Conservation (phyloP, 495 filamentous ascomycete genomes). For the Acidiella bohemica region DNA sequence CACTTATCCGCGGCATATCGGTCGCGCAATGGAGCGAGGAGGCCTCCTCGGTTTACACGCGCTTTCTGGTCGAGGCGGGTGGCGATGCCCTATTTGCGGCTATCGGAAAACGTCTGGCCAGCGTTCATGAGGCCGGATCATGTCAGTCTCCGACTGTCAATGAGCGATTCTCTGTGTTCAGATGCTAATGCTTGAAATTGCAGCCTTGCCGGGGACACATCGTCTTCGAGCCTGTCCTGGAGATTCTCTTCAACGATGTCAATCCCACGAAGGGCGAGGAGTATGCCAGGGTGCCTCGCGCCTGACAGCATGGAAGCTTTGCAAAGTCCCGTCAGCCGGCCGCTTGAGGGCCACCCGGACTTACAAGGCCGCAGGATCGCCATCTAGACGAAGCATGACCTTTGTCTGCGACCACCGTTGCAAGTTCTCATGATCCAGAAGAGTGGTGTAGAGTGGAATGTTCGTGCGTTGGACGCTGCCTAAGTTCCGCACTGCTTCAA, state of each 20-base stretch:
- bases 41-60: background rate
- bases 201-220: background rate
- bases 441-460: background rate
- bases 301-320: background rate
- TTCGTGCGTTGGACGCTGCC: background rate
- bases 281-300: background rate
- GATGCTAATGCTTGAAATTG: background rate
- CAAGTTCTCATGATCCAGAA: background rate
- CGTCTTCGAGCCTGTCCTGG: background rate
- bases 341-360: background rate
- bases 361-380: background rate
- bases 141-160: background rate
- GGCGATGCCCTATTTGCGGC: background rate
- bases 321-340: background rate
- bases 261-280: background rate
- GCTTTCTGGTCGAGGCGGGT: background rate
- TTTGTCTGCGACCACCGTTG: background rate
- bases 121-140: background rate
- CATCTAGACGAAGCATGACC: background rate
- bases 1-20: background rate
- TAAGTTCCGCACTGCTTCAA: background rate
- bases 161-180: background rate
- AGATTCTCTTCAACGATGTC: background rate
- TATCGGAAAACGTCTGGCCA: background rate
- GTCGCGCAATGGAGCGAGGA: background rate